Percentiles rank a stretch among this genome's conserved stretches.
phyloP scores from a whole-genome alignment of 768 basidiomycete genomes.

The Pleurotus citrinopileatus region DNA sequence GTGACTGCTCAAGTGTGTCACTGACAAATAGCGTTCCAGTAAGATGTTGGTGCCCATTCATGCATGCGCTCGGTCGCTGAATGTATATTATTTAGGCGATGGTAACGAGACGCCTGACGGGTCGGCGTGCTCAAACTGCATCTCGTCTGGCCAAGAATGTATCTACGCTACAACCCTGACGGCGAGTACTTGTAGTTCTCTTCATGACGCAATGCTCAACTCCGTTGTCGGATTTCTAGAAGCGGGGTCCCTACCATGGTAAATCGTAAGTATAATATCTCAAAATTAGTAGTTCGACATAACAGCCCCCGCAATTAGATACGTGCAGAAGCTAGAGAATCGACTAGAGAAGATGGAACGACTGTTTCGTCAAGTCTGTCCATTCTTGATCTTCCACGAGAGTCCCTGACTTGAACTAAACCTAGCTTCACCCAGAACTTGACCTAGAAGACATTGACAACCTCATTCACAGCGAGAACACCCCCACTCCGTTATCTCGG shows the following conservation, averaged over 20 bases:
- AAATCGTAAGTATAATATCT: slow-evolving; percentile 14
- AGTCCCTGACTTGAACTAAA: slow-evolving; percentile 7
- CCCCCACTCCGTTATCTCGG: neutral
- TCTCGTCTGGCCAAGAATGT: slow-evolving; percentile 55
- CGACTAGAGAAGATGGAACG: slow-evolving; percentile 65
- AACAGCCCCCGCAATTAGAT: slow-evolving; percentile 44
- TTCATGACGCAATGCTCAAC: neutral
- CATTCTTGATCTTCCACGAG: neutral
- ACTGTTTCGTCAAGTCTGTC: slow-evolving; percentile 48
- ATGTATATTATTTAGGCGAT: slow-evolving; percentile 43
- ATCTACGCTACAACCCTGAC: slow-evolving; percentile 68
- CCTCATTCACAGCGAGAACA: slow-evolving; percentile 10
- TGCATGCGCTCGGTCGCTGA: no score
- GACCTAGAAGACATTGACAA: slow-evolving; percentile 59
- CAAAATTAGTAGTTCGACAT: slow-evolving; percentile 1
- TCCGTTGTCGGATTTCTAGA: slow-evolving; percentile 22
- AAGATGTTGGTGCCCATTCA: no score
- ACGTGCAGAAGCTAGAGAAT: slow-evolving; percentile 60
- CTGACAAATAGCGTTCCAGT: no score
- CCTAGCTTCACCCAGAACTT: slow-evolving; percentile 53
- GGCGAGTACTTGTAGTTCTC: slow-evolving; percentile 33
- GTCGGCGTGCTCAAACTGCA: slow-evolving; percentile 57
- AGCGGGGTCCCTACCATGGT: slow-evolving; percentile 67
- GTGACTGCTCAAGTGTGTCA: no score
- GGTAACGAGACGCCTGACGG: slow-evolving; percentile 64